Conservation (phyloP, 495 filamentous ascomycete species). For the Neurospora hispaniola region DNA sequence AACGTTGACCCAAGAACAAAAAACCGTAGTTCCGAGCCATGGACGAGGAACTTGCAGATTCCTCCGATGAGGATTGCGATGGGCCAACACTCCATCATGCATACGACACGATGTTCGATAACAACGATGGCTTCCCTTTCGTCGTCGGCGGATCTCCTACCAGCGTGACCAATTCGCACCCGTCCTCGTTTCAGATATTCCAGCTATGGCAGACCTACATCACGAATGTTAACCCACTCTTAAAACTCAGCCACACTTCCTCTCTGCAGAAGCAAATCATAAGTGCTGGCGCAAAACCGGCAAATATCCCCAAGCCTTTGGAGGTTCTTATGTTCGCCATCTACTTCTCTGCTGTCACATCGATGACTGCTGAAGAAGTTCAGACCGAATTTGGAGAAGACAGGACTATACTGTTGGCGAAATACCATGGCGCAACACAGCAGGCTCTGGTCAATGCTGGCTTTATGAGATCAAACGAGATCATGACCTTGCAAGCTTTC, state of each 20-base stretch:
- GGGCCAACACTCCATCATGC: slow-evolving; percentile 41
- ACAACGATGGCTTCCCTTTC: slow-evolving; percentile 49
- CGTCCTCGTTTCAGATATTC: slow-evolving; percentile 56
- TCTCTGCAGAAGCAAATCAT: slow-evolving; percentile 47
- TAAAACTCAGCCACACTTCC: slow-evolving; percentile 56
- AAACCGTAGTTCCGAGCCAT: slow-evolving; percentile 27
- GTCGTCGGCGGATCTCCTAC: slow-evolving; percentile 37
- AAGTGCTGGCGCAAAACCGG: slow-evolving; percentile 34
- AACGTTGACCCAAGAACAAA: slow-evolving; percentile 4
- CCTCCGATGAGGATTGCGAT: slow-evolving; percentile 52
- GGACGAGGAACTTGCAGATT: slow-evolving; percentile 37
- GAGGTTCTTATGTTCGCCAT: slow-evolving; percentile 49
- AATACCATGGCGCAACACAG: slow-evolving; percentile 40
- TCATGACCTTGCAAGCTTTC: slow-evolving; percentile 44
- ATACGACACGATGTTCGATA: slow-evolving; percentile 43
- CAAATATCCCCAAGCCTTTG: slow-evolving; percentile 36
- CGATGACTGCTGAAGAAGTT: slow-evolving; percentile 41
- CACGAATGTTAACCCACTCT: slow-evolving; percentile 58
- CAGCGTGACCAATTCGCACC: slow-evolving; percentile 49
- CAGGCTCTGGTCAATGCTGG: slow-evolving; percentile 47
- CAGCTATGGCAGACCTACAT: slow-evolving; percentile 64
- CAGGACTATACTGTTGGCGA: slow-evolving; percentile 29
- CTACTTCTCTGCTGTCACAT: slow-evolving; percentile 43
- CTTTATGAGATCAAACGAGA: slow-evolving; percentile 44
- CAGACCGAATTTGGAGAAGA: slow-evolving; percentile 38